phyloP scores from a whole-genome alignment of 139 green algal genomes.

The Asterochloris erici region DNA sequence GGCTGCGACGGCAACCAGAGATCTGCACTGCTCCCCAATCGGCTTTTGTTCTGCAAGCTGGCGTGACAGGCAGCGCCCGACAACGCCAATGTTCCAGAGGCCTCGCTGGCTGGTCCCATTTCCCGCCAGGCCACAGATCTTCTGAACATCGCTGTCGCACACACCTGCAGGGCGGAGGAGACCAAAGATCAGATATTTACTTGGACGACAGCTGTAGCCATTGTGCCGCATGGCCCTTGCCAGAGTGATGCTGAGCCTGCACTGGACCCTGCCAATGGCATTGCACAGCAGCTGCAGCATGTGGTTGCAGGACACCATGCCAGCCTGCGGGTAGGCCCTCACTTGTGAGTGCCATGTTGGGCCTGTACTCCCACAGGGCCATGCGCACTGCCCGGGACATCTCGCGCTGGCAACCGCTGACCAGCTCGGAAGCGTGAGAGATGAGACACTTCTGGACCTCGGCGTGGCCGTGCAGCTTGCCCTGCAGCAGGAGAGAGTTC shows the following conservation, averaged over 20 bases:
- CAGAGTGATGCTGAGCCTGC: not conserved
- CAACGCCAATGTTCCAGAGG: constrained; percentile 46
- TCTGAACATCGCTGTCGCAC: constrained; percentile 69
- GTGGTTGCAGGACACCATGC: not conserved
- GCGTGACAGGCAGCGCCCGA: constrained; percentile 72
- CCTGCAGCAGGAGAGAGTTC: constrained; percentile 5
- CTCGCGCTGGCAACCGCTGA: constrained; percentile 61
- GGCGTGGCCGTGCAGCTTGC: constrained; percentile 54
- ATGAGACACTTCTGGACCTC: constrained; percentile 74
- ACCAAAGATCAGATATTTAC: not conserved
- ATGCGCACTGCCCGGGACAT: constrained; percentile 74
- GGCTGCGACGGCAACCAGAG: constrained; percentile 67
- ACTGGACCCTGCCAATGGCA: not conserved
- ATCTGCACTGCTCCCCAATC: constrained; percentile 38
- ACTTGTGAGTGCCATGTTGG: constrained; percentile 53
- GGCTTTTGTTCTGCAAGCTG: constrained; percentile 38
- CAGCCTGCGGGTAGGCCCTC: not conserved
- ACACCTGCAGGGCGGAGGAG: constrained; percentile 1
- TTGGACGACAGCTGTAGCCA: not conserved
- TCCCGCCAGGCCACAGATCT: constrained; percentile 41
- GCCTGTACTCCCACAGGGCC: constrained; percentile 78
- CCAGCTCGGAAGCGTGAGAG: constrained; percentile 42
- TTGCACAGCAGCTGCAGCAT: not conserved
- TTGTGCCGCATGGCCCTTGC: not conserved
- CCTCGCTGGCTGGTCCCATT: constrained; percentile 42